These are phyloP conservation scores for Draba incana DNA, from an alignment of 345 rosid genomes.

Conservation along the genomic window DNA sequence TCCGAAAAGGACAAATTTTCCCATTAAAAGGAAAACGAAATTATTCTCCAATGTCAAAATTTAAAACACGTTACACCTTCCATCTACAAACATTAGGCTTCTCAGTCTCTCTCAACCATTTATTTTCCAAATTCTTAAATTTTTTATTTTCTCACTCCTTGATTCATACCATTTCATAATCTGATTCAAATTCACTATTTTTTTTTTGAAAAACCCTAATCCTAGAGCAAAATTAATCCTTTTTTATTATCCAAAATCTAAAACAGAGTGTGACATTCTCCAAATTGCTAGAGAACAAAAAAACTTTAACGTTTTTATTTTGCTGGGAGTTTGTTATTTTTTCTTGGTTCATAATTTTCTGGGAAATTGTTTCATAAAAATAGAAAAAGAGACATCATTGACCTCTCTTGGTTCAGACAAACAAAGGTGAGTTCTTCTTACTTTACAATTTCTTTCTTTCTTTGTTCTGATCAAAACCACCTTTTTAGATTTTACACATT, in stretches of 20 bases:
- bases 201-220: neutral
- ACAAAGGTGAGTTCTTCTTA: constrained; percentile 33
- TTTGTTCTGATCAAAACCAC: constrained; percentile 21
- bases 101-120: constrained; percentile 18
- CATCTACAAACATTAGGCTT: constrained; percentile 22
- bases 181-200: neutral
- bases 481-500: constrained; percentile 23
- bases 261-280: constrained; percentile 7
- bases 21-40: neutral
- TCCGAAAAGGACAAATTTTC: neutral
- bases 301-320: no score
- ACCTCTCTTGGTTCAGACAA: constrained; percentile 33
- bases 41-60: neutral
- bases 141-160: neutral
- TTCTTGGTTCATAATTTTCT: neutral
- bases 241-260: constrained; percentile 6
- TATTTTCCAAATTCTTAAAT: neutral
- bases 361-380: constrained; percentile 34
- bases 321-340: neutral
- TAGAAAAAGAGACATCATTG: constrained; percentile 19
- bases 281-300: neutral
- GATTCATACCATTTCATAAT: constrained; percentile 15
- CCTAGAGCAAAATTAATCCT: neutral
- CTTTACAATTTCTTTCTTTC: constrained; percentile 14
- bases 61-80: constrained; percentile 23